Percentiles rank a stretch among this genome's conserved stretches.
phyloP scores from a whole-genome alignment of 805 yeast species.

The Candida dajiaensis region DNA sequence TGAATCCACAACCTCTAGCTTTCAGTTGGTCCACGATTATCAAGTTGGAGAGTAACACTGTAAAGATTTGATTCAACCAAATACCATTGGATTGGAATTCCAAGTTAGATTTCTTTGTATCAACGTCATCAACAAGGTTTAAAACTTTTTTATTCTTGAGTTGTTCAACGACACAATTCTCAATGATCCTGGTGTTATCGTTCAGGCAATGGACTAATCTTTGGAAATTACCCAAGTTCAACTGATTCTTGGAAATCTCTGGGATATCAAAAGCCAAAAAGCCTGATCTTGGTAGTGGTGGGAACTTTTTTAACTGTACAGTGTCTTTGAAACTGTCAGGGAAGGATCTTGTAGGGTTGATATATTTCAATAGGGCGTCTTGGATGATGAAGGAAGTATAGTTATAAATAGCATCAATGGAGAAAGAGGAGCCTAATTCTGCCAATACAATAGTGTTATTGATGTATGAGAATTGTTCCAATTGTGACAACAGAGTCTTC shows the following conservation, averaged over 20 bases:
- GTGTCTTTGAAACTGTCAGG: slow-evolving; percentile 6
- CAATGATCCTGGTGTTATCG: slow-evolving; percentile 6
- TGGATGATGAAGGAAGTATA: slow-evolving; percentile 14
- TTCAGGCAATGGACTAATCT: slow-evolving; percentile 12
- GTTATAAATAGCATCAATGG: slow-evolving; percentile 16
- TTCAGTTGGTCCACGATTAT: slow-evolving; percentile 12
- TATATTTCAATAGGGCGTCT: slow-evolving; percentile 6
- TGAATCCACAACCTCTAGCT: slow-evolving; percentile 7
- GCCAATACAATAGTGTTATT: slow-evolving; percentile 11
- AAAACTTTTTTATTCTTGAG: slow-evolving; percentile 1
- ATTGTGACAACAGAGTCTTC: slow-evolving; percentile 3
- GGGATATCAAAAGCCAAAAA: slow-evolving; percentile 13
- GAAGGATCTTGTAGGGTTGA: slow-evolving; percentile 12
- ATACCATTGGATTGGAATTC: slow-evolving; percentile 10
- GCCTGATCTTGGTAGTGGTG: slow-evolving; percentile 23
- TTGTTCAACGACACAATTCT: slow-evolving; percentile 6
- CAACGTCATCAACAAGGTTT: slow-evolving; percentile 3
- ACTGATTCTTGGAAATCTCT: slow-evolving; percentile 5
- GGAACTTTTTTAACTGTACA: slow-evolving; percentile 14
- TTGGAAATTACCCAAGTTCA: slow-evolving; percentile 11
- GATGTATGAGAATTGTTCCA: slow-evolving; percentile 8
- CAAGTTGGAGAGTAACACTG: slow-evolving; percentile 8
- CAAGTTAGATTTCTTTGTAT: slow-evolving; percentile 3
- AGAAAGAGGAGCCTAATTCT: slow-evolving; percentile 18
- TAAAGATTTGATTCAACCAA: slow-evolving; percentile 13